A percentile compares a stretch with the other conserved stretches of the same genome.
Evolutionary conservation across 768 basidiomycete genomes (phyloP).

Genomic region (Cystofilobasidium macerans): DNA sequence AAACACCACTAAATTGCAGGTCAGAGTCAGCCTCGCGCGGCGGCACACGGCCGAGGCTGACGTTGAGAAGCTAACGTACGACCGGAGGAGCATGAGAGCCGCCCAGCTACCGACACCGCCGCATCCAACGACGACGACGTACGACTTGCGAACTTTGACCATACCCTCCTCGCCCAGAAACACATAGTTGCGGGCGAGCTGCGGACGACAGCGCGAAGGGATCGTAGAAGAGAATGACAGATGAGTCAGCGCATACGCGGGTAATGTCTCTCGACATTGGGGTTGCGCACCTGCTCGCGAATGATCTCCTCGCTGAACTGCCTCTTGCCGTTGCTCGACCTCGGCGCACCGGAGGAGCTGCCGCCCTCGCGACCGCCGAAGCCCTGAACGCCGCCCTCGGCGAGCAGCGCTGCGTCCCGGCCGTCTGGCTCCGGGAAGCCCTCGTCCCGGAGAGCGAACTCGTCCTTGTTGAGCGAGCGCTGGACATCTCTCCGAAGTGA

Average conservation of each 20-base stretch:
- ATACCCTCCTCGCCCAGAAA: conserved; percentile 89
- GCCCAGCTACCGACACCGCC: conserved; percentile 97
- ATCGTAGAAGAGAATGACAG: not conserved
- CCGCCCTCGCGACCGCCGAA: conserved; percentile 29
- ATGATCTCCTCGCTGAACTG: conserved; percentile 67
- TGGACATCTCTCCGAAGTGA: conserved; percentile 36
- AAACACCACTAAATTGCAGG: conserved; percentile 33
- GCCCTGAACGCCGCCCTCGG: conserved; percentile 28
- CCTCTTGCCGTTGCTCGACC: conserved; percentile 33
- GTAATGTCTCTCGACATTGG: not conserved
- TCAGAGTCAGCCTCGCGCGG: not conserved
- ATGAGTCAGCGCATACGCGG: not conserved
- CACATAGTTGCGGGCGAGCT: conserved; percentile 84
- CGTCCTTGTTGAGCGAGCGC: conserved; percentile 34
- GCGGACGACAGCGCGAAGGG: conserved; percentile 31
- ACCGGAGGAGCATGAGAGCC: conserved; percentile 81
- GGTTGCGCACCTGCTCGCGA: conserved; percentile 47
- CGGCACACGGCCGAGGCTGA: too few species aligned
- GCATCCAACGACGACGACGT: conserved; percentile 82
- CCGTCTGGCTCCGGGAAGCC: conserved; percentile 4
- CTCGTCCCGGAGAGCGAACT: conserved; percentile 17
- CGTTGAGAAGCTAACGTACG: too few species aligned
- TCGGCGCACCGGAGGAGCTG: conserved; percentile 13
- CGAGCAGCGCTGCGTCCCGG: conserved; percentile 2
- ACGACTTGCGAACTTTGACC: conserved; percentile 58